Evolutionary conservation across 768 basidiomycete genomes (phyloP).

Genomic region (Xerocomus spinulosus): DNA sequence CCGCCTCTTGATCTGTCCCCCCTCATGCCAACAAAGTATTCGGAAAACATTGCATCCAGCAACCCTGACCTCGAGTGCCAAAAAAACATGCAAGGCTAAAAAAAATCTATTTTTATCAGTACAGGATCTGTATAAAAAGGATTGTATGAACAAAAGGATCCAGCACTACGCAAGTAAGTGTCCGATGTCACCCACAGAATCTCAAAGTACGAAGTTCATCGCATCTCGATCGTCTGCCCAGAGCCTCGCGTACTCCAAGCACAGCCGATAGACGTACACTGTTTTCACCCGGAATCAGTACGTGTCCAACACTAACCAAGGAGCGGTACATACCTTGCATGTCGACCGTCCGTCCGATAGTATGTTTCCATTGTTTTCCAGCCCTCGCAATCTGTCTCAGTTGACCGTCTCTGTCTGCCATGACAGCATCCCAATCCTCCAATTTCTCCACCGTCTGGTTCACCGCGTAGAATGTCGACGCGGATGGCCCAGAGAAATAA

Average conservation of each 20-base stretch:
- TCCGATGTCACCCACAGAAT: not conserved
- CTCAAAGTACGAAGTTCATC: conserved; percentile 42
- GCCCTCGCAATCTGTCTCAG: conserved; percentile 82
- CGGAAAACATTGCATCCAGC: too few relatives aligned
- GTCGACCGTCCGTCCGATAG: conserved; percentile 75
- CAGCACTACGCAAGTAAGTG: not conserved
- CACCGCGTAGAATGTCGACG: conserved; percentile 48
- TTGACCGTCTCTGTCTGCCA: conserved; percentile 62
- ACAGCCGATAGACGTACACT: conserved; percentile 86
- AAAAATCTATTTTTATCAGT: too few relatives aligned
- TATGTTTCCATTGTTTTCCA: conserved; percentile 90
- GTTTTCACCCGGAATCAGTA: too few relatives aligned
- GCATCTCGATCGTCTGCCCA: conserved; percentile 80
- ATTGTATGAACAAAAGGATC: too few relatives aligned
- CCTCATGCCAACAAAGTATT: too few relatives aligned
- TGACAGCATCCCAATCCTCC: conserved; percentile 28
- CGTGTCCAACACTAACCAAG: too few relatives aligned
- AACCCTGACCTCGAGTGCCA: too few relatives aligned
- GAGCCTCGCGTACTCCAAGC: conserved; percentile 84
- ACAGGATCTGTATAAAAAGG: not conserved
- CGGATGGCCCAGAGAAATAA: conserved; percentile 85
- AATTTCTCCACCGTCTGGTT: conserved; percentile 43
- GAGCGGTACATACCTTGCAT: conserved; percentile 73
- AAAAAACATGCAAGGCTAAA: too few relatives aligned
- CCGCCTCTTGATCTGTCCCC: too few relatives aligned